Percentiles rank a stretch among this genome's conserved stretches.
Conservation (phyloP, 768 basidiomycete genomes). For the Leucocoprinus sp. region DNA sequence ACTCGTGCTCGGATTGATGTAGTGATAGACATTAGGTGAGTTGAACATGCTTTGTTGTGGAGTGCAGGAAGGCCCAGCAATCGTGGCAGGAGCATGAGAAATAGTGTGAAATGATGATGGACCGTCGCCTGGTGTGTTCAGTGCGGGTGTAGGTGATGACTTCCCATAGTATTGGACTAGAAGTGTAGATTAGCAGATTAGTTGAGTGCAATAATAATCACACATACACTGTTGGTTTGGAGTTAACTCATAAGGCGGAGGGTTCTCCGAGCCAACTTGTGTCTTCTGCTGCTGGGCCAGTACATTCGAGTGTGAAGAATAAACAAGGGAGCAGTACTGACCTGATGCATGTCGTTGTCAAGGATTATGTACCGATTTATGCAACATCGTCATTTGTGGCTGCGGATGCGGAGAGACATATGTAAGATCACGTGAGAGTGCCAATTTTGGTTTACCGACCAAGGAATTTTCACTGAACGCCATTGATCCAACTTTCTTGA, state of each 20-base stretch:
- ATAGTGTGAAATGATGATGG: background rate
- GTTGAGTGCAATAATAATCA: background rate
- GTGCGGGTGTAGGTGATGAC: background rate
- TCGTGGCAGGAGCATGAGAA: background rate
- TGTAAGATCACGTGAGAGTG: constrained; percentile 1
- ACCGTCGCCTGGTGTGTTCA: background rate
- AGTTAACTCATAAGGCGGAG: constrained; percentile 15
- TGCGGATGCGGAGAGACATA: constrained; percentile 5
- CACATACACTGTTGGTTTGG: constrained; percentile 2
- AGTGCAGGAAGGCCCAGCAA: constrained; percentile 20
- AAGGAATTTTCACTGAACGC: constrained; percentile 3
- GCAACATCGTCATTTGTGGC: background rate
- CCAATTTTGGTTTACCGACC: background rate
- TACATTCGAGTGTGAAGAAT: background rate
- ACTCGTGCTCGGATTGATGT: constrained; percentile 53
- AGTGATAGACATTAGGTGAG: constrained; percentile 56
- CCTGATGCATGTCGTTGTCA: constrained; percentile 8
- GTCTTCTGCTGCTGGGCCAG: background rate
- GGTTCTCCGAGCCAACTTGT: constrained; percentile 9
- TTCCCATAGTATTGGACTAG: constrained; percentile 3
- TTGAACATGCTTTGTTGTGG: constrained; percentile 25
- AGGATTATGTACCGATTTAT: background rate
- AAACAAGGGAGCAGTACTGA: background rate
- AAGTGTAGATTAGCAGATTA: background rate
- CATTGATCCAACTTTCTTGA: constrained; percentile 1